Conservation (phyloP, 805 yeast genomes). For the Candida namnaoensis region DNA sequence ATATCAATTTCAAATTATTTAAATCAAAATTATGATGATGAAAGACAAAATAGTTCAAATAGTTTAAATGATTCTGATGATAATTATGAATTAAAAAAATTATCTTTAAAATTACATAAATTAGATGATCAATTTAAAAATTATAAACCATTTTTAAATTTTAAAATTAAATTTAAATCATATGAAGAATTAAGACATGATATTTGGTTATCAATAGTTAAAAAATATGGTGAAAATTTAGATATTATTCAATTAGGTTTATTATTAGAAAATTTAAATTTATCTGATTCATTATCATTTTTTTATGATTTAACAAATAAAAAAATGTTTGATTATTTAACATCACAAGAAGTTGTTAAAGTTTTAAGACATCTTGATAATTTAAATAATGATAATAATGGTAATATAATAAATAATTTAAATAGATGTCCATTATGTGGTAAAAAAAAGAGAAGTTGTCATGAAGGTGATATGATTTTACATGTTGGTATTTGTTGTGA, state of each 20-base stretch:
- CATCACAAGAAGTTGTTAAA: slow-evolving; percentile 43
- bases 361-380: slow-evolving; percentile 35
- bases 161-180: slow-evolving; percentile 59
- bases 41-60: slow-evolving; percentile 21
- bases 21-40: slow-evolving; percentile 3
- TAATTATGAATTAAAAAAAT: no score
- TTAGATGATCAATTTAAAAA: slow-evolving; percentile 7
- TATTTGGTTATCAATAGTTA: slow-evolving; percentile 60
- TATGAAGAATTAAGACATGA: slow-evolving; percentile 55
- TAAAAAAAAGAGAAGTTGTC: slow-evolving; percentile 42
- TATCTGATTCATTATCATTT: slow-evolving; percentile 11
- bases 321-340: slow-evolving; percentile 28
- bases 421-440: slow-evolving; percentile 78
- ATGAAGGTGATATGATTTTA: slow-evolving; percentile 64
- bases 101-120: slow-evolving; percentile 26
- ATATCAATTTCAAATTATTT: slow-evolving; percentile 46
- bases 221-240: slow-evolving; percentile 35
- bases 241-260: slow-evolving; percentile 50
- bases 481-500: slow-evolving; percentile 85
- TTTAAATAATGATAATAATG: slow-evolving; percentile 16
- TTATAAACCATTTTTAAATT: slow-evolving; percentile 44
- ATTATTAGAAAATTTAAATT: slow-evolving; percentile 37
- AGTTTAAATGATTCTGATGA: no score
- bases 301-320: slow-evolving; percentile 11
- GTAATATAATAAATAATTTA: no score